Evolutionary conservation across 257 asterid genomes (phyloP), one percentile per base, ranked within the genome.

Genomic region (Nicotiana obtusifolia): DNA sequence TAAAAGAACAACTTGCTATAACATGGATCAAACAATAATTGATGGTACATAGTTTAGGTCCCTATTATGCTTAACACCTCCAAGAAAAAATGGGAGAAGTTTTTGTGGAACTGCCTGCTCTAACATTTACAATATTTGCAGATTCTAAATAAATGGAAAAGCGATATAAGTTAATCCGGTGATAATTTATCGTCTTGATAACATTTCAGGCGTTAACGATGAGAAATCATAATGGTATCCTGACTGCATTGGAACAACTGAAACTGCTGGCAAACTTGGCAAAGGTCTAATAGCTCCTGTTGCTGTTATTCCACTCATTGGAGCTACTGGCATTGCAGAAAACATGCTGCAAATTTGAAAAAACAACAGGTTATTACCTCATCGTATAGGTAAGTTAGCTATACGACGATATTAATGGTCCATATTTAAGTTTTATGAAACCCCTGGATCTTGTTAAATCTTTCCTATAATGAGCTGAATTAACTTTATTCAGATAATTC

Each of bases 191-290:
- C 80, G 64, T 76, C 82, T 87, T 47, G 84, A 15, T 19, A 83
- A 65, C 85, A 83, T 80, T 77, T 87, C 85, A 10, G 77, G 83
- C 49, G 49, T 44, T 67, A 83, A 79, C n/a, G 85, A 71, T 54
- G 86, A 87, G 65, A 85, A 81, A 54, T 87, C 88, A 15, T 81
- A 78, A 47, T 44, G 73, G 24, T 65, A 65, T 76, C 83, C 85
- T 3, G 85, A 83, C 7, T 81, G 84, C 15, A 60, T 54, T 81
- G 84, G 80, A 77, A 49, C 85, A 62, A 59, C 85, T 41, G 83
- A 13, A 2, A 86, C 80, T 15, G 78, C 76, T 67, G 67, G 64
- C 54, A 81, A 10, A 44, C 82, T 24, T 20, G 88, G n/a, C 24
- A 69, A 54, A 71, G 82, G 84, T 81, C 83, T 80, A 11, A 44